These are phyloP conservation scores for Fusarium praegraminearum DNA, from an alignment of 2,329 filamentous ascomycete genomes.

Conservation along the genomic window DNA sequence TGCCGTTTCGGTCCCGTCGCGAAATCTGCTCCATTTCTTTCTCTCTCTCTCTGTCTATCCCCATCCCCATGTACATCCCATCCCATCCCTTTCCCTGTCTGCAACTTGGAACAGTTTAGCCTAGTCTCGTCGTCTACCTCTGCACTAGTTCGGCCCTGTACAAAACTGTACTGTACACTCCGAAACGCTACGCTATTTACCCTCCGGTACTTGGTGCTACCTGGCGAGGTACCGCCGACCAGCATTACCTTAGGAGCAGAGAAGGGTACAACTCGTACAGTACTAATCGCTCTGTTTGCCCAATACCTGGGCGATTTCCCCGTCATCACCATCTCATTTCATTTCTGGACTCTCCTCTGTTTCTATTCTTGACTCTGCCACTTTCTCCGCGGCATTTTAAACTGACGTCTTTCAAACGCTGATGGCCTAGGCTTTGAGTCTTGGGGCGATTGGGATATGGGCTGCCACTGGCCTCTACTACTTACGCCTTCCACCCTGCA, in stretches of 20 bases:
- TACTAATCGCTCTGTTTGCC: constrained; percentile 10
- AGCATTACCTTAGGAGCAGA: background rate
- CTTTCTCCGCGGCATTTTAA: constrained; percentile 19
- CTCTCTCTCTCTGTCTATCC: background rate
- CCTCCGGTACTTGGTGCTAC: constrained; percentile 31
- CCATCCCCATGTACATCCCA: constrained; percentile 4
- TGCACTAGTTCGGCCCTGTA: constrained; percentile 4
- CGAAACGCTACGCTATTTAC: constrained; percentile 11
- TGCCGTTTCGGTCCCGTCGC: constrained; percentile 41
- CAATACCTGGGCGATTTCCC: constrained; percentile 24
- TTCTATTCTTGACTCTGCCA: constrained; percentile 35
- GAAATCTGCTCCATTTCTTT: constrained; percentile 30
- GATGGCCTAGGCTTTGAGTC: constrained; percentile 53
- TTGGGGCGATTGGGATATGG: constrained; percentile 56
- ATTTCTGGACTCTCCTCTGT: constrained; percentile 31
- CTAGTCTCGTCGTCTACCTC: background rate
- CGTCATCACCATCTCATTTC: constrained; percentile 41
- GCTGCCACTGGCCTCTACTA: constrained; percentile 52
- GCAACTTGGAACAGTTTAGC: constrained; percentile 34
- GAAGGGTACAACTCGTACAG: constrained; percentile 6
- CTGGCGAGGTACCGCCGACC: background rate
- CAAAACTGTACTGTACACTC: constrained; percentile 1
- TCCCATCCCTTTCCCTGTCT: constrained; percentile 40
- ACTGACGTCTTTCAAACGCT: constrained; percentile 37
- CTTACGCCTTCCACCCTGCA: constrained; percentile 49